phyloP scores from a whole-genome alignment of 2,329 filamentous ascomycete species.

The Lasiodiplodia sp. region DNA sequence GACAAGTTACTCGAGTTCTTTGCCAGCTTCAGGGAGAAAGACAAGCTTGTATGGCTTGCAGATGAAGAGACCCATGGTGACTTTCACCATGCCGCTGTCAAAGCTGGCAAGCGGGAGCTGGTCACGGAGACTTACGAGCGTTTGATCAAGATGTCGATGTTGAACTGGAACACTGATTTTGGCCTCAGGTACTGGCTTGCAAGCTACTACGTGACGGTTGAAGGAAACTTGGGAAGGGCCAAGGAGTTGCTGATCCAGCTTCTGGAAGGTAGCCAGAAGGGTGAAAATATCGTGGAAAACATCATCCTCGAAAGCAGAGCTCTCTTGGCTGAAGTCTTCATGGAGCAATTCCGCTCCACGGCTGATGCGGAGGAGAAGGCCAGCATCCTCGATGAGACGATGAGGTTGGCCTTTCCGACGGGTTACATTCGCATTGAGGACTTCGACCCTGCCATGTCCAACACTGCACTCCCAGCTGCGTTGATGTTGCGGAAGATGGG shows the following conservation, averaged over 20 bases:
- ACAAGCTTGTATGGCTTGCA: not conserved
- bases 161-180: not conserved
- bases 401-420: constrained; percentile 7
- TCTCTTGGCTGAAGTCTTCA: constrained; percentile 32
- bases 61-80: not conserved
- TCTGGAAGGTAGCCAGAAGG: constrained; percentile 18
- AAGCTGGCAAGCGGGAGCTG: not conserved
- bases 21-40: not conserved
- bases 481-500: constrained; percentile 34
- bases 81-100: constrained; percentile 3
- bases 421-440: constrained; percentile 16
- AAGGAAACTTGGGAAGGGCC: constrained; percentile 29
- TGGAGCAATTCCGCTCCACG: constrained; percentile 29
- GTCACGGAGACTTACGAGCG: not conserved
- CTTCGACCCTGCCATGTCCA: constrained; percentile 26
- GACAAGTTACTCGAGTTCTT: not conserved
- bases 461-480: not conserved
- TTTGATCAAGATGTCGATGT: not conserved
- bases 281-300: not conserved
- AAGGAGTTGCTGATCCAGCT: constrained; percentile 21
- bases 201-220: constrained; percentile 24
- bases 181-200: constrained; percentile 24
- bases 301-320: constrained; percentile 23
- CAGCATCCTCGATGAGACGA: constrained; percentile 29
- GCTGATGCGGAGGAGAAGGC: constrained; percentile 30